Evolutionary conservation across 108 stramenopile species (phyloP).

Genomic region (Stephanodiscus triporus): DNA sequence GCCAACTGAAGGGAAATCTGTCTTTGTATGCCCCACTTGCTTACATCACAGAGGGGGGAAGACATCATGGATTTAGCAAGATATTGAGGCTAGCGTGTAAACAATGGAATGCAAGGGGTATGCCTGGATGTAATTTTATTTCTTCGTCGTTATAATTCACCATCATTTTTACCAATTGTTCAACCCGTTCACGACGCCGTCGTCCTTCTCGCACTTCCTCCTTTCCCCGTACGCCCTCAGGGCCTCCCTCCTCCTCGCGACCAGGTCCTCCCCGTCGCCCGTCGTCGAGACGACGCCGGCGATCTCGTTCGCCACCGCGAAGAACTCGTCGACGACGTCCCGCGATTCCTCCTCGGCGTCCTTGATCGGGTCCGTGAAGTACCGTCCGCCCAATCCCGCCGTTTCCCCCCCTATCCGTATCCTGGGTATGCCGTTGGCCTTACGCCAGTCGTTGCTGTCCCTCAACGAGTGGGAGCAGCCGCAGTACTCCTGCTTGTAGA

Average conservation of each 20-base stretch:
- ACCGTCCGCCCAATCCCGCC: conserved; percentile 62
- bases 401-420: conserved; percentile 54
- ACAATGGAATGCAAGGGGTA: too few species aligned
- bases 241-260: conserved; percentile 45
- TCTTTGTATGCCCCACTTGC: too few species aligned
- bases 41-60: too few species aligned
- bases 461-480: conserved; percentile 62
- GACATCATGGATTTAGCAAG: too few species aligned
- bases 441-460: conserved; percentile 63
- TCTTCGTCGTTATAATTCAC: too few species aligned
- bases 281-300: conserved; percentile 16
- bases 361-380: conserved; percentile 58
- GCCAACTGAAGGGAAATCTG: too few species aligned
- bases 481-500: conserved; percentile 79
- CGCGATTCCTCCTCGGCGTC: conserved; percentile 69
- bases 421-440: conserved; percentile 59
- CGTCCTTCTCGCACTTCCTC: conserved; percentile 53
- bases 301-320: conserved; percentile 57
- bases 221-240: conserved; percentile 51
- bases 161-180: conserved; percentile 69
- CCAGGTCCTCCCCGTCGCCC: conserved; percentile 45
- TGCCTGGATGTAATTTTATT: too few species aligned
- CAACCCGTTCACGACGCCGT: conserved; percentile 52
- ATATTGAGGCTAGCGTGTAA: too few species aligned
- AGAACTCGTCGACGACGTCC: conserved; percentile 74